Percentiles rank a stretch among this genome's conserved stretches.
Evolutionary conservation across 1,284 basidiomycete species (phyloP).

Genomic region (Tylopilus orsonianus): DNA sequence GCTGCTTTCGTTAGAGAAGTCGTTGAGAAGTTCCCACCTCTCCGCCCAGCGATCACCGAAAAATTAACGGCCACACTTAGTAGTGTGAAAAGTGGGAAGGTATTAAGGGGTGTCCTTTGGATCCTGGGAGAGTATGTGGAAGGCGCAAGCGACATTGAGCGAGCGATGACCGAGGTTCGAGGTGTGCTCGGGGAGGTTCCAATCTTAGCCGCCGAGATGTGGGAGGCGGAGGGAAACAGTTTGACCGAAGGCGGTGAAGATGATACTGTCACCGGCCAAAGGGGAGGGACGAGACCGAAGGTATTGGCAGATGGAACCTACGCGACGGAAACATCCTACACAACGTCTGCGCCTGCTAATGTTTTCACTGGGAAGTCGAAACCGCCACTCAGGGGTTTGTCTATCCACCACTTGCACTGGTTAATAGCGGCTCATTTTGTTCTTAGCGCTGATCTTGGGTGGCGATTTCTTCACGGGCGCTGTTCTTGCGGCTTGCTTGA

Average conservation of each 20-base stretch:
- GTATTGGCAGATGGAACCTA: conserved; percentile 98
- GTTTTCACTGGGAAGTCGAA: conserved; percentile 87
- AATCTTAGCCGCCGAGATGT: conserved; percentile 89
- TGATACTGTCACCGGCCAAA: conserved; percentile 39
- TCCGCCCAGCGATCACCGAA: conserved; percentile 83
- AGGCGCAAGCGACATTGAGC: conserved; percentile 63
- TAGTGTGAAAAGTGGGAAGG: conserved; percentile 96
- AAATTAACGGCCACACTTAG: conserved; percentile 83
- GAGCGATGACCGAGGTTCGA: conserved; percentile 79
- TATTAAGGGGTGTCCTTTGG: conserved; percentile 96
- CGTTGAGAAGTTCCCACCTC: conserved; percentile 94
- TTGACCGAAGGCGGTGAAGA: conserved; percentile 41
- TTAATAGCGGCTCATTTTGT: neutral
- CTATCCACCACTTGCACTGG: neutral
- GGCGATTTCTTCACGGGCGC: conserved; percentile 98
- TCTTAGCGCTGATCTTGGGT: conserved; percentile 79
- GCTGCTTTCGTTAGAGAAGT: conserved; percentile 97
- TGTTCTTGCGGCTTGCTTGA: conserved; percentile 85
- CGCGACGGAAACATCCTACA: conserved; percentile 94
- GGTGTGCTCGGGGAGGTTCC: conserved; percentile 95
- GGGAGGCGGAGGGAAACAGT: conserved; percentile 61
- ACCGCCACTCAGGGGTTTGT: conserved; percentile 80
- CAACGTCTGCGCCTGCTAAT: conserved; percentile 63
- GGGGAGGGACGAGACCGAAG: conserved; percentile 47
- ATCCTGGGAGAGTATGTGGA: conserved; percentile 96